Base-by-base conservation (phyloP, 306 rosid species). In the Senna tora region DNA sequence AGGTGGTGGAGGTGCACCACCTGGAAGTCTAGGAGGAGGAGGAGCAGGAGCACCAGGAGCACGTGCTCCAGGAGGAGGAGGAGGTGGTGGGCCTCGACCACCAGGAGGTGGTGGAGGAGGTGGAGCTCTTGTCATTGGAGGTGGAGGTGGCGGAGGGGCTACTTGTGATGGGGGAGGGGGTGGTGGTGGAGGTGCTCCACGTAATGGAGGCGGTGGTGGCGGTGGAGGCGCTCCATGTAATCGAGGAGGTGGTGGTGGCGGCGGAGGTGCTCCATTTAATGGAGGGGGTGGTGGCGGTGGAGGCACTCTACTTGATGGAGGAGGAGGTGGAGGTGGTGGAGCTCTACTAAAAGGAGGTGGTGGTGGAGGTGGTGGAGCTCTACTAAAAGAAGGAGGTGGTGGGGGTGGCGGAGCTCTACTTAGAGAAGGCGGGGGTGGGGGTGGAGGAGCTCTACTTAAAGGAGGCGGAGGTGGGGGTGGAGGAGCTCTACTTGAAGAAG, bases 11-110 rank as follows among this genome's bases (percentile, higher is more conserved):
- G 88, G 85, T 30, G 76, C 79, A 46, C 87, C 88, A 61, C 92
- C 91, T 30, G 84, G 92, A 32, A 78, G 87, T 75, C 81, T 57
- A 58, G 88, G 90, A 51, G 94, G 88, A 58, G 88, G 90, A 51
- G 94, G 88, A 76, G 84, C 69, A 34, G 89, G 93, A 36, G 86
- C 87, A 39, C 84, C 73, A 14, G 65, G 47, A 61, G 67, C 49
- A 34, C 30, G 32, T 19, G 32, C 49, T 61, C 76, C 77, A 39
- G 54, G 78, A 21, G 74, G 79, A 16, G 81, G 80, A 43, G 88
- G 83, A 22, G 91, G 82, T 38, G 83, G 81, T 9, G 85, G 54
- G 8, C 21, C 20, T 33, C 36, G 46, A 71, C 13, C 67, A 32
- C 77, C 72, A 21, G 77, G 82, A 34, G 81, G 69, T 11, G 49